phyloP scores from a whole-genome alignment of 2,329 filamentous ascomycete genomes.

The Cercospora sp. region DNA sequence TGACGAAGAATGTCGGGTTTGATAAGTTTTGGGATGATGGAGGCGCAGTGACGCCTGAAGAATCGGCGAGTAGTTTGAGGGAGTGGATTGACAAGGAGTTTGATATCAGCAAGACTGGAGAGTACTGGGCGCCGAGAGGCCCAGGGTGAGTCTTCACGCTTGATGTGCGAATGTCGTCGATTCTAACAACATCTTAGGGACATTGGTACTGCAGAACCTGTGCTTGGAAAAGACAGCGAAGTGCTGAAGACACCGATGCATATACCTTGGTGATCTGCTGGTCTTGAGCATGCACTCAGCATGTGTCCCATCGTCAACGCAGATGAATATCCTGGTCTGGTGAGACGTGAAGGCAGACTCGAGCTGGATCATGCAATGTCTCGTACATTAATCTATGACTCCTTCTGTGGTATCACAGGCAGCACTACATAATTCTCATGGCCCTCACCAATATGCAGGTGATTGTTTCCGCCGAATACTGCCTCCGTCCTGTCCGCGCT shows the following conservation, averaged over 20 bases:
- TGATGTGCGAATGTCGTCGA: neutral
- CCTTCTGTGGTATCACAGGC: slow-evolving; percentile 53
- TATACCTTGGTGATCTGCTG: slow-evolving; percentile 59
- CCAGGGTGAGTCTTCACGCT: slow-evolving; percentile 55
- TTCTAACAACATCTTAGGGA: slow-evolving; percentile 50
- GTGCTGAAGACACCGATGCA: slow-evolving; percentile 62
- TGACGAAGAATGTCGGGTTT: slow-evolving; percentile 71
- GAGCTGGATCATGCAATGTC: neutral
- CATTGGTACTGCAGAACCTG: slow-evolving; percentile 66
- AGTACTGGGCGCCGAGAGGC: slow-evolving; percentile 73
- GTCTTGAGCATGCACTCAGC: neutral
- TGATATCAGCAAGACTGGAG: slow-evolving; percentile 64
- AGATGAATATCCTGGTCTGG: neutral
- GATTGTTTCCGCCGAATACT: slow-evolving; percentile 52
- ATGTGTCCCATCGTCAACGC: neutral
- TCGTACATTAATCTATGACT: neutral
- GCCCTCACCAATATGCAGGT: slow-evolving; percentile 54
- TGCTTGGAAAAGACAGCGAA: slow-evolving; percentile 57
- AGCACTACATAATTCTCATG: slow-evolving; percentile 55
- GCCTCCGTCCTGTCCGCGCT: slow-evolving; percentile 31
- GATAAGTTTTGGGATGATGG: slow-evolving; percentile 72
- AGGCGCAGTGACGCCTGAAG: slow-evolving; percentile 67
- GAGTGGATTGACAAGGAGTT: slow-evolving; percentile 60
- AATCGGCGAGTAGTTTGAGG: slow-evolving; percentile 62
- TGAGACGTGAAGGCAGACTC: neutral